phyloP scores from a whole-genome alignment of 176 grass and related monocot genomes.

The Zoysia japonica region DNA sequence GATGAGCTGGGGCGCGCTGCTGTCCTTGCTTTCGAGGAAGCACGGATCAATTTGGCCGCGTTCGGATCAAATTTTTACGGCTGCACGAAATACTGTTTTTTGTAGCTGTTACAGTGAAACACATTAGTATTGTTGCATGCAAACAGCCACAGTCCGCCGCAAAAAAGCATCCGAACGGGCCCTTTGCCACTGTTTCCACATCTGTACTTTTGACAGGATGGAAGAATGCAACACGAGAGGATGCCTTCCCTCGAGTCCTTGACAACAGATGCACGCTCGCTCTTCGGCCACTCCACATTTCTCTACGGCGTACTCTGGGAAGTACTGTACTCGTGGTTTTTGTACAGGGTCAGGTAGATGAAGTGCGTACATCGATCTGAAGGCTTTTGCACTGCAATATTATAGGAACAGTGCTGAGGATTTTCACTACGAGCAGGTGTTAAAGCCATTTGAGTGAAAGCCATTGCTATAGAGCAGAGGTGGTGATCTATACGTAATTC shows the following conservation, averaged over 20 bases:
- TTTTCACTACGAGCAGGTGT: not conserved
- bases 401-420: not conserved
- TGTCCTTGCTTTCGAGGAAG: not conserved
- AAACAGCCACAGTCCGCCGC: no score
- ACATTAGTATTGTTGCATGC: no score
- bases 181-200: not conserved
- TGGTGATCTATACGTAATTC: no score
- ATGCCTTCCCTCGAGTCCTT: not conserved
- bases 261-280: not conserved
- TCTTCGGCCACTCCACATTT: not conserved
- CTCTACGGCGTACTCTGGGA: not conserved
- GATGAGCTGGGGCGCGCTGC: not conserved
- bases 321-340: conserved; percentile 13
- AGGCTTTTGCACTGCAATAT: not conserved
- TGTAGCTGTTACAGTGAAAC: no score
- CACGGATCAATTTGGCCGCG: no score
- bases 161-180: no score
- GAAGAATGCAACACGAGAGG: not conserved
- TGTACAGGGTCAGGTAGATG: conserved; percentile 12
- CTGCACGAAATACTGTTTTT: no score
- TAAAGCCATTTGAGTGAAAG: no score
- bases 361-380: not conserved
- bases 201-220: conserved; percentile 22
- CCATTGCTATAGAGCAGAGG: no score
- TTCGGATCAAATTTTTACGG: no score